These are phyloP conservation scores for Penicillium sp. DNA, from an alignment of 2,329 filamentous ascomycete genomes.

Conservation along the genomic window DNA sequence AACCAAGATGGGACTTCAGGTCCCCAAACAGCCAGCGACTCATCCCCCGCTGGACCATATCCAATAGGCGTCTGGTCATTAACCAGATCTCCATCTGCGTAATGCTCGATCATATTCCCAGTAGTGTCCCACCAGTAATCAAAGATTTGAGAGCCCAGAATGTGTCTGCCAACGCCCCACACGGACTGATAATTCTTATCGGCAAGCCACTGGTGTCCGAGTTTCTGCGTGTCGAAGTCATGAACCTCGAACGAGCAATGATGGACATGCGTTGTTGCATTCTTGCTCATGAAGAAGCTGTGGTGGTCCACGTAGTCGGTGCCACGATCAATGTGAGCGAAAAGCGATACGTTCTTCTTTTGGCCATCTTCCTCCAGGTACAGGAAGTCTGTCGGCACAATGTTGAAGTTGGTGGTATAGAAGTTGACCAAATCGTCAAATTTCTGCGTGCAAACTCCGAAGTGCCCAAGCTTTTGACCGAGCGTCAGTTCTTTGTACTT, in stretches of 20 bases:
- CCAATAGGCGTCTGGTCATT: conserved; percentile 44
- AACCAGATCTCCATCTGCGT: conserved; percentile 56
- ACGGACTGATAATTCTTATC: conserved; percentile 48
- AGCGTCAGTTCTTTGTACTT: not conserved
- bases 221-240: conserved; percentile 54
- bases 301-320: conserved; percentile 54
- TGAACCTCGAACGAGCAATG: conserved; percentile 56
- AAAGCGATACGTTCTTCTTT: conserved; percentile 42
- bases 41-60: conserved; percentile 35
- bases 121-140: conserved; percentile 55
- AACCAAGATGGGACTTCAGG: conserved; percentile 38
- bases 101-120: conserved; percentile 42
- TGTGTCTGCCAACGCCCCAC: conserved; percentile 56
- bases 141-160: conserved; percentile 55
- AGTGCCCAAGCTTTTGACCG: conserved; percentile 31
- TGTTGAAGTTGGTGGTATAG: conserved; percentile 35
- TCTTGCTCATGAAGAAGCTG: conserved; percentile 51
- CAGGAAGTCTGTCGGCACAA: conserved; percentile 36
- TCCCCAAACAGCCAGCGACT: conserved; percentile 40
- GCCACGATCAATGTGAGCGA: conserved; percentile 55
- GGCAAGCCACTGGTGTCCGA: conserved; percentile 56
- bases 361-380: conserved; percentile 23
- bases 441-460: conserved; percentile 29
- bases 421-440: conserved; percentile 31
- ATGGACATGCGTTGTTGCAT: conserved; percentile 47